Base-by-base conservation (phyloP, 2,329 filamentous ascomycete species). In the Teratosphaeria gauchensis region DNA sequence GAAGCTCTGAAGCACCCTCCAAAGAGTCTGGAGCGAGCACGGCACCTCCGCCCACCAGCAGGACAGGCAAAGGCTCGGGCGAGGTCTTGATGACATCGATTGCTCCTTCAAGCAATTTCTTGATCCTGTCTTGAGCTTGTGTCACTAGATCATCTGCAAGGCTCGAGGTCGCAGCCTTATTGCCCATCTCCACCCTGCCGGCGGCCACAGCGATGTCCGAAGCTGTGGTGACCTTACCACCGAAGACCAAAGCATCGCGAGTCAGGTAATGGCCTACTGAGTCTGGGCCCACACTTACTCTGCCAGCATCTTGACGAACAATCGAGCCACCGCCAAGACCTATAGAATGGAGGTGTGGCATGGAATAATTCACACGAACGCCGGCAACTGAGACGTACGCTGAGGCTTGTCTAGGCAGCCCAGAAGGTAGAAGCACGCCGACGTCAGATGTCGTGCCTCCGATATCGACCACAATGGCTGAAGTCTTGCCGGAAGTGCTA, bases 401-500 rank as follows among this genome's bases (percentile, higher is more conserved):
- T 1, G 82, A 79, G 38, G 81, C 79, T 68, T 85, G 82, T 21
- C 83, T 75, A 0, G 85, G 85, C 52, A 87, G 82, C 0, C 84
- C 84, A 54, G 79, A 84, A 0, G 79, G 76, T 4, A 84, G 74
- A 2, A 87, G 68, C 0, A 84, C 72, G 0, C 84, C 83, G 11
- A 85, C 80, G 61, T 87, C 84, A 0, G 81, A 81, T 0, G 84
- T 87, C 0, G 85, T 87, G 1, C 85, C 84, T 0, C 85, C 84
- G 58, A 87, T 82, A 63, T 87, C 84, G 1, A 86, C 80, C 0
- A 87, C 83, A 68, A 86, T 81, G 51, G 66, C 67, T 24, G 64
- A 71, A 19, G 28, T 53, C 24, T 31, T 31, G n/a, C 31, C 31
- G 28, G 65, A 69, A 38, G 65, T 70, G 55, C 68, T 62, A 7